Evolutionary conservation across 768 basidiomycete genomes (phyloP).

Genomic region (Pulveroboletus sp.): DNA sequence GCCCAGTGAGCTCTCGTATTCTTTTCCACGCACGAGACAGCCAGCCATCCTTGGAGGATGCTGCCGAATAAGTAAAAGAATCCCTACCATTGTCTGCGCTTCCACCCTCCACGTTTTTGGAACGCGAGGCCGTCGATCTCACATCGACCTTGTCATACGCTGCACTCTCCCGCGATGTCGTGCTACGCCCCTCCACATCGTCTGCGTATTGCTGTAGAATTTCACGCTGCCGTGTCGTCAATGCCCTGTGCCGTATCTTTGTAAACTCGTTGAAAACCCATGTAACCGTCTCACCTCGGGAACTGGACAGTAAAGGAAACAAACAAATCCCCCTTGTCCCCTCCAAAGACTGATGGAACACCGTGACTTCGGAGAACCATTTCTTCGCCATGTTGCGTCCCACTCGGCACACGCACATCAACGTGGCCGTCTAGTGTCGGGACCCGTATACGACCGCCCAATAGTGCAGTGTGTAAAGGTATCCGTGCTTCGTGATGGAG

Average conservation of each 20-base stretch:
- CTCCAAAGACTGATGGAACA: slow-evolving; percentile 57
- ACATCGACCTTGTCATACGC: slow-evolving; percentile 17
- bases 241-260: slow-evolving; percentile 49
- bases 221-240: slow-evolving; percentile 81
- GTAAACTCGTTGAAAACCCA: slow-evolving; percentile 6
- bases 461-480: slow-evolving; percentile 85
- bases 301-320: slow-evolving; percentile 86
- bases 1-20: slow-evolving; percentile 66
- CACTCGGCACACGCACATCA: slow-evolving; percentile 86
- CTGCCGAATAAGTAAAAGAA: slow-evolving; percentile 58
- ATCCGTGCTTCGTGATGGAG: slow-evolving; percentile 88
- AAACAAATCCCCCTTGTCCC: slow-evolving; percentile 79
- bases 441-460: slow-evolving; percentile 91
- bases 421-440: slow-evolving; percentile 96
- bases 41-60: slow-evolving; percentile 60
- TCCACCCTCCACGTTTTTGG: slow-evolving; percentile 22
- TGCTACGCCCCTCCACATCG: slow-evolving; percentile 76
- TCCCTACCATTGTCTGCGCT: slow-evolving; percentile 64
- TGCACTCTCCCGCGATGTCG: slow-evolving; percentile 12
- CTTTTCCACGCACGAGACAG: slow-evolving; percentile 66
- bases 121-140: slow-evolving; percentile 15
- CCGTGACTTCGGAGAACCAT: slow-evolving; percentile 92
- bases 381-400: slow-evolving; percentile 96
- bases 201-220: slow-evolving; percentile 89
- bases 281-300: slow-evolving; percentile 66